phyloP scores from a whole-genome alignment of 192 early-diverging fungal species.

The Rhizoclosmatium globosum region DNA sequence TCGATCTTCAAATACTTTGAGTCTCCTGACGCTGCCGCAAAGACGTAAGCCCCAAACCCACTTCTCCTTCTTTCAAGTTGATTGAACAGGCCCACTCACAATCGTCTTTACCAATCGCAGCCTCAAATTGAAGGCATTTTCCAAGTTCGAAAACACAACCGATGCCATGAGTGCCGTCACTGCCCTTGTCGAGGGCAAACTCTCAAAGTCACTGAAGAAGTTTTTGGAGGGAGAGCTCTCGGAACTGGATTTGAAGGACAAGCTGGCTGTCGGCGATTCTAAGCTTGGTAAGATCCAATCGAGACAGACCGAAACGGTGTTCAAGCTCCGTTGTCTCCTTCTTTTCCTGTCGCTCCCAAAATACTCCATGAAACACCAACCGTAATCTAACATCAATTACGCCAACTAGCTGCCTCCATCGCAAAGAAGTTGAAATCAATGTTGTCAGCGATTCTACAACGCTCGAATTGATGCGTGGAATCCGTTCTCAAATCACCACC shows the following conservation, averaged over 20 bases:
- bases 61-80: neutral
- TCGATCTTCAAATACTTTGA: constrained; percentile 89
- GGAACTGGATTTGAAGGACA: constrained; percentile 91
- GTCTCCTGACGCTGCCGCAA: constrained; percentile 87
- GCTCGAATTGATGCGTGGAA: constrained; percentile 95
- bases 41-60: constrained; percentile 65
- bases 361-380: too few species aligned
- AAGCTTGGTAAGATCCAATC: constrained; percentile 79
- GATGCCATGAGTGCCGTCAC: constrained; percentile 96
- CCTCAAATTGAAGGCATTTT: constrained; percentile 94
- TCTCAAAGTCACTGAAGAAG: constrained; percentile 93
- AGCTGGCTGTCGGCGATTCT: constrained; percentile 88
- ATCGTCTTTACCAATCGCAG: constrained; percentile 28
- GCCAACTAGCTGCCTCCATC: constrained; percentile 56
- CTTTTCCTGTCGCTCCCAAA: too few species aligned
- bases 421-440: constrained; percentile 85
- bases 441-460: constrained; percentile 83
- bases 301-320: too few species aligned
- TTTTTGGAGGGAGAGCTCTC: constrained; percentile 87
- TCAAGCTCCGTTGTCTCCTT: too few species aligned
- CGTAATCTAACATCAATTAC: too few species aligned
- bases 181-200: constrained; percentile 95
- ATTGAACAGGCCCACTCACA: too few species aligned
- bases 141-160: constrained; percentile 98
- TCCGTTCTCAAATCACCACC: constrained; percentile 90